Evolutionary conservation across 1,284 basidiomycete genomes (phyloP).

Genomic region (Gymnopus androsaceus): DNA sequence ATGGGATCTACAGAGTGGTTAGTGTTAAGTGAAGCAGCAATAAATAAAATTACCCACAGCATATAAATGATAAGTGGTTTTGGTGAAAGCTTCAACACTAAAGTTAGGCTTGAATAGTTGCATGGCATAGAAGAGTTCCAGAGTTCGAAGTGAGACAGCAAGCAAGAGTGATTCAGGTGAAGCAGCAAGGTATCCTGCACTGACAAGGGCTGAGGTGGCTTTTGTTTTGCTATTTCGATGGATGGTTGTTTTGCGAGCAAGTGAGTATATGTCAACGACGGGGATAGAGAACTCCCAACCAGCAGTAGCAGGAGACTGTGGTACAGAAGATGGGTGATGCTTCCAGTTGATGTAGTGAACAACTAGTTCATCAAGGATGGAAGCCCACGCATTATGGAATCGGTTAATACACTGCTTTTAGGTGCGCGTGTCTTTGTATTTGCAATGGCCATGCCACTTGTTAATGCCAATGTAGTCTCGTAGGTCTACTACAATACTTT

Average conservation of each 20-base stretch:
- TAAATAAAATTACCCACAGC: background rate
- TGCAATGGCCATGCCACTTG: too few relatives aligned
- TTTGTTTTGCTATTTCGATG: background rate
- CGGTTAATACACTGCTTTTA: background rate
- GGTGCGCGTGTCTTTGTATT: background rate
- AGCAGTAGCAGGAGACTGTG: background rate
- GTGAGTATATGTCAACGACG: background rate
- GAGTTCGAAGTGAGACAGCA: too few relatives aligned
- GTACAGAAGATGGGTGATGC: background rate
- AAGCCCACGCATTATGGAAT: background rate
- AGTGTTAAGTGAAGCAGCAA: background rate
- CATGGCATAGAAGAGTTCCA: too few relatives aligned
- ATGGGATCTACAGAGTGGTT: background rate
- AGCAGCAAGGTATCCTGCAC: too few relatives aligned
- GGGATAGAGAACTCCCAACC: background rate
- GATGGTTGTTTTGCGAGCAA: background rate
- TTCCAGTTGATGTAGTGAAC: background rate
- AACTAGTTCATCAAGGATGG: background rate
- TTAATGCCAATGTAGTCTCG: background rate
- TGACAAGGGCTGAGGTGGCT: background rate
- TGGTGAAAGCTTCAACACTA: too few relatives aligned
- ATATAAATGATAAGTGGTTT: background rate
- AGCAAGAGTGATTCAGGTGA: too few relatives aligned
- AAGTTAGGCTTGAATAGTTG: too few relatives aligned
- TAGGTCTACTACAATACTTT: background rate